These are phyloP conservation scores for Hemileccinum impolitum DNA, from an alignment of 768 basidiomycete species.

Conservation along the genomic window DNA sequence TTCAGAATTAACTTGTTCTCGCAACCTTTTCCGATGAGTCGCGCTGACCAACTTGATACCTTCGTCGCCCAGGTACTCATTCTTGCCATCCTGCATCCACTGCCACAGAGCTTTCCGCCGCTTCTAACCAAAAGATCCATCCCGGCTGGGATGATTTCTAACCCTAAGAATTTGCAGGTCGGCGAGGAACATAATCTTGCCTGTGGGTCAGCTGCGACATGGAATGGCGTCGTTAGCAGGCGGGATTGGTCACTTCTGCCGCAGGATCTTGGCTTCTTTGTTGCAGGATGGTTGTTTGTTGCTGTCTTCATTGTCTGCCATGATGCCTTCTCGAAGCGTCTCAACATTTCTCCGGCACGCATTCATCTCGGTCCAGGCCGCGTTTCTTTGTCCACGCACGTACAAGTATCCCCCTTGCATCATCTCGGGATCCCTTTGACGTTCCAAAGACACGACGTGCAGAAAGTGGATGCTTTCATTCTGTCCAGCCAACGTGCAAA, in stretches of 20 bases:
- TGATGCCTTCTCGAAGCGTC: constrained; percentile 36
- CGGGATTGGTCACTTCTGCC: constrained; percentile 6
- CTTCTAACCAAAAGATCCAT: constrained; percentile 52
- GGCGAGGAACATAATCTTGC: constrained; percentile 25
- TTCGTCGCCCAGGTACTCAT: constrained; percentile 49
- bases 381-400: constrained; percentile 24
- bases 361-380: constrained; percentile 24
- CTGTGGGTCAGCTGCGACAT: constrained; percentile 21
- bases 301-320: constrained; percentile 29
- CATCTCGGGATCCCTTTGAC: constrained; percentile 50
- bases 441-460: constrained; percentile 14
- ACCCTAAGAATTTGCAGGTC: constrained; percentile 51
- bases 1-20: too few relatives aligned
- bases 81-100: constrained; percentile 23
- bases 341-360: constrained; percentile 56
- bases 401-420: constrained; percentile 47
- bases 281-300: constrained; percentile 18
- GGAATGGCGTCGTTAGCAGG: constrained; percentile 20
- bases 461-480: constrained; percentile 27
- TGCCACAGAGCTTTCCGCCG: constrained; percentile 31
- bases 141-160: constrained; percentile 50
- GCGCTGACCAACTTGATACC: constrained; percentile 27
- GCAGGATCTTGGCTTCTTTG: constrained; percentile 9
- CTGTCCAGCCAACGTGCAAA: constrained; percentile 20
- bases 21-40: constrained; percentile 6